Evolutionary conservation across 2,329 filamentous ascomycete genomes (phyloP), one percentile per base, ranked within the genome.

Genomic region (Diaporthe sp.): DNA sequence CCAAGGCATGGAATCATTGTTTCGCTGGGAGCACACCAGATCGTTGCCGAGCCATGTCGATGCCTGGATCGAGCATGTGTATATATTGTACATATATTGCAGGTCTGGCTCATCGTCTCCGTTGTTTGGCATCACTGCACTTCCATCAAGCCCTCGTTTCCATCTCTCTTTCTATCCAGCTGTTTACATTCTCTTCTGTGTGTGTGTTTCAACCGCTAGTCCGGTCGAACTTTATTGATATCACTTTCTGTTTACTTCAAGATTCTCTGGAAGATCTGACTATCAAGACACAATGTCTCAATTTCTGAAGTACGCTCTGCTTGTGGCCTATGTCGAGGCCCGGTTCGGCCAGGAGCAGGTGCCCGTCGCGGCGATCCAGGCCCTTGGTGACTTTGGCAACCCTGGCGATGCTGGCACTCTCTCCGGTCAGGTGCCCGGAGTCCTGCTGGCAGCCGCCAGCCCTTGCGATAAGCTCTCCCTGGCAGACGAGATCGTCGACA

Each of bases 331-430:
- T 44, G 86, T 83, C 74, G 85, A 88, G 78, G 88, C 88, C 76
- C 87, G 92, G 77, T 93, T 93, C 82, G 88, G 88, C 57, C 91
- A 93, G 84, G 92, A 93, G 82, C 89, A 92, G 81, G 81, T 86
- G 61, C 88, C 90, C 70, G 90, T 92, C 61, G 78, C 84, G 28
- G 89, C 87, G 75, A 89, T 93, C 77, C 80, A 81, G 58, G 86
- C 86, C 22, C 87, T 93, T 34, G 81, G 85, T 72, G 84, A 86
- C 78, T 87, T 89, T 63, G 92, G 91, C 74, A 82, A 85, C 58
- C 84, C 91, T 3, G 92, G 92, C 57, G 87, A 88, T 79, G 91
- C 92, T 58, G 88, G 88, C 53, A 93, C 91, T 60, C 88, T 94
- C 73, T 89, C 90, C 65, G 92, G 92, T 72, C 84, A 83, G 8